A percentile compares a stretch with the other conserved stretches of the same genome.
These are phyloP conservation scores for Isabelozyma gotoi DNA, from an alignment of 805 yeast species.

Conservation along the genomic window DNA sequence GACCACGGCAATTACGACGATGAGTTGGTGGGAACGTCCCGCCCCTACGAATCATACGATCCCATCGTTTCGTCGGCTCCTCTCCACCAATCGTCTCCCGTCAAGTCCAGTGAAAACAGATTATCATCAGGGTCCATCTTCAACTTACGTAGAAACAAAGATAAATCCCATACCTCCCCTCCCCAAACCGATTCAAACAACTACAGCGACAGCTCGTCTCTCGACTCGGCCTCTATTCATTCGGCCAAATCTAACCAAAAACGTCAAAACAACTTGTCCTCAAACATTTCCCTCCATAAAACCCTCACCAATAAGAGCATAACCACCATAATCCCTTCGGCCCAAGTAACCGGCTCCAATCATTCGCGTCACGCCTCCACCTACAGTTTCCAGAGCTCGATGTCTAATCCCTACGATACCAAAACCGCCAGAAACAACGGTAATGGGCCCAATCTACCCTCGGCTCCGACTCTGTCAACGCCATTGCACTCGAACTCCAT, in stretches of 20 bases:
- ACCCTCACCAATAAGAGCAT: slow-evolving; percentile 12
- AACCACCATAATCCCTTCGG: slow-evolving; percentile 22
- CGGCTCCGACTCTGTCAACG: slow-evolving; percentile 13
- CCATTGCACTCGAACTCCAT: slow-evolving; percentile 4
- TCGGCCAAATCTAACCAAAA: slow-evolving; percentile 4
- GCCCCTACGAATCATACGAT: slow-evolving; percentile 20
- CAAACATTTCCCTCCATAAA: slow-evolving; percentile 9
- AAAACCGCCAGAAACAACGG: slow-evolving; percentile 14
- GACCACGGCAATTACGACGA: not conserved
- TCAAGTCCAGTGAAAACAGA: slow-evolving; percentile 10
- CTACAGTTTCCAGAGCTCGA: slow-evolving; percentile 29
- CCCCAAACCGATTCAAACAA: slow-evolving; percentile 14
- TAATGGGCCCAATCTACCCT: slow-evolving; percentile 3
- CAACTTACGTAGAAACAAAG: slow-evolving; percentile 30
- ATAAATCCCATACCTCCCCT: slow-evolving; percentile 6
- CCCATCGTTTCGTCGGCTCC: slow-evolving; percentile 7
- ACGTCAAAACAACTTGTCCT: slow-evolving; percentile 11
- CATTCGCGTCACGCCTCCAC: slow-evolving; percentile 42
- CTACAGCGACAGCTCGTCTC: slow-evolving; percentile 28
- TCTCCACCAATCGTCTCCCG: not conserved
- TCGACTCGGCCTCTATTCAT: slow-evolving; percentile 30
- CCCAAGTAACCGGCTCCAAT: slow-evolving; percentile 29
- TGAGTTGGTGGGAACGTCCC: slow-evolving; percentile 28
- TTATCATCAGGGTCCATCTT: slow-evolving; percentile 37
- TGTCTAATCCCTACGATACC: slow-evolving; percentile 28